Conservation (phyloP, 1,284 basidiomycete genomes). For the Cryptococcus depauperatus region DNA sequence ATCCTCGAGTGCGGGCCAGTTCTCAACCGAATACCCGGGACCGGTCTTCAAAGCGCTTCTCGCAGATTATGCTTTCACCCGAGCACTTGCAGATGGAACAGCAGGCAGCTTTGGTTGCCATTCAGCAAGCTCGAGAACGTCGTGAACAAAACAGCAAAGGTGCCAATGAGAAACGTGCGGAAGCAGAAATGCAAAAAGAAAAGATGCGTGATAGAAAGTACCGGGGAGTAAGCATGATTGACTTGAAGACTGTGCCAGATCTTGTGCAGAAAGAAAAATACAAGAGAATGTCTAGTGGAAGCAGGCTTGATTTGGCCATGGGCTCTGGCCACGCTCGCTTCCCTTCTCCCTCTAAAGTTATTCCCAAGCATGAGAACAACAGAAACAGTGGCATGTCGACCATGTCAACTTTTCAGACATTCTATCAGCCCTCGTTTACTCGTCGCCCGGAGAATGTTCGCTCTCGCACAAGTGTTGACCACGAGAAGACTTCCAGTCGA, state of each 20-base stretch:
- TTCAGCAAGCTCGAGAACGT: slow-evolving; percentile 28
- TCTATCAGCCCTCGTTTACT: background rate
- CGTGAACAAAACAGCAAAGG: slow-evolving; percentile 22
- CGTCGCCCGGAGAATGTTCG: background rate
- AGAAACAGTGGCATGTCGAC: background rate
- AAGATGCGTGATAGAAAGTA: slow-evolving; percentile 7
- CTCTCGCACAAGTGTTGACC: background rate
- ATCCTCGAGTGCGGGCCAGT: slow-evolving; percentile 2
- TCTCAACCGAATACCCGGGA: slow-evolving; percentile 6
- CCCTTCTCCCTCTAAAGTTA: background rate
- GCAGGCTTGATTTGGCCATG: background rate
- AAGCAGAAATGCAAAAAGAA: slow-evolving; percentile 14
- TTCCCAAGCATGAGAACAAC: background rate
- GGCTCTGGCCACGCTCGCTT: too few species aligned
- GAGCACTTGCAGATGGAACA: background rate
- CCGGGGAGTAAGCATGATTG: slow-evolving; percentile 15
- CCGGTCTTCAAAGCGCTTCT: slow-evolving; percentile 1
- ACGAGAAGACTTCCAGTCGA: background rate
- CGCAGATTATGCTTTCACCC: background rate
- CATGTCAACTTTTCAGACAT: background rate
- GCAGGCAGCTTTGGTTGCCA: slow-evolving; percentile 20
- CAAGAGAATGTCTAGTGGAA: background rate
- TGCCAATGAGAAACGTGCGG: slow-evolving; percentile 25
- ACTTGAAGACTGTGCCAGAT: slow-evolving; percentile 1
- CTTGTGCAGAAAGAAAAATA: background rate